Conservation (phyloP, 306 rosid genomes). For the Malus orientalis region DNA sequence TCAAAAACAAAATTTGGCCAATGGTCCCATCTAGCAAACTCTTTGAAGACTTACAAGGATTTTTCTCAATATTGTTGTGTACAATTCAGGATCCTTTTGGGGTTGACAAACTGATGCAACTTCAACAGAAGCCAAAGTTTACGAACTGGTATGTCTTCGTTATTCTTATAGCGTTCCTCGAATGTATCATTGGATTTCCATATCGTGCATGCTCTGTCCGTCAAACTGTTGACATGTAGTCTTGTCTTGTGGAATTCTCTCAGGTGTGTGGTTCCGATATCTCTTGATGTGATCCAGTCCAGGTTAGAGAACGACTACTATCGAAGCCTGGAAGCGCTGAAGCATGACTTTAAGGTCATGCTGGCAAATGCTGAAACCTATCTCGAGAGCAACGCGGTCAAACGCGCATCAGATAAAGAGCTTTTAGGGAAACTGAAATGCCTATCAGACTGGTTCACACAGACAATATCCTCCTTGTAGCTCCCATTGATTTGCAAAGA, state of each 20-base stretch:
- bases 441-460: conserved; percentile 76
- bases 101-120: conserved; percentile 49
- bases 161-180: background rate
- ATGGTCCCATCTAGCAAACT: background rate
- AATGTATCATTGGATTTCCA: background rate
- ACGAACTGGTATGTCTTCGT: conserved; percentile 55
- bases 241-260: conserved; percentile 11
- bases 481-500: conserved; percentile 15
- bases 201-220: background rate
- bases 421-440: conserved; percentile 46
- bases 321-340: conserved; percentile 78
- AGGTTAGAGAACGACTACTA: conserved; percentile 83
- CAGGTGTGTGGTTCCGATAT: conserved; percentile 87
- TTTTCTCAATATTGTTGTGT: conserved; percentile 16
- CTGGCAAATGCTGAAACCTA: conserved; percentile 53
- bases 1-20: background rate
- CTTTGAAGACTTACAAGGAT: background rate
- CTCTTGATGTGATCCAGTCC: conserved; percentile 59
- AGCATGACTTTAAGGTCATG: conserved; percentile 63
- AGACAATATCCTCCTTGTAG: conserved; percentile 51
- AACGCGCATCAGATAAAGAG: conserved; percentile 25
- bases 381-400: conserved; percentile 53
- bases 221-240: background rate
- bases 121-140: conserved; percentile 51
- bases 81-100: conserved; percentile 75